These are phyloP conservation scores for Leishmania braziliensis DNA, from an alignment of 208 protist genomes.

Conservation along the genomic window DNA sequence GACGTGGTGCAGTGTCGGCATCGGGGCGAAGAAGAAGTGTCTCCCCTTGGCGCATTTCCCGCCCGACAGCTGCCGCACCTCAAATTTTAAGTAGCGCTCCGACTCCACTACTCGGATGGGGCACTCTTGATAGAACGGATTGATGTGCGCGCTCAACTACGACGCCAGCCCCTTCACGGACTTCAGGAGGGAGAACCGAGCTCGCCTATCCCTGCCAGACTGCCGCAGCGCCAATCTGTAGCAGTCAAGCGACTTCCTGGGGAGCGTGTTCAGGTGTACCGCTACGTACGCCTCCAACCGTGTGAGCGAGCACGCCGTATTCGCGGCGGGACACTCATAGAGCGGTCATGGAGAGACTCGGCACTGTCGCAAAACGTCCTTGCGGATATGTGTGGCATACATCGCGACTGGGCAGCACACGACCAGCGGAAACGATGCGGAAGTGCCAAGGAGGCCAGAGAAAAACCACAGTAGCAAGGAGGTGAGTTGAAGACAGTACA, in stretches of 20 bases:
- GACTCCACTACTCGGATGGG: slow-evolving; percentile 37
- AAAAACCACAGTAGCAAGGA: slow-evolving; percentile 14
- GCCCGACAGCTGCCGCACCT: slow-evolving; percentile 28
- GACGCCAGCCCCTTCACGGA: slow-evolving; percentile 37
- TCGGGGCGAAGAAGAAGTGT: slow-evolving; percentile 31
- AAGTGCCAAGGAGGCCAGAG: background rate
- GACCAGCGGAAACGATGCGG: background rate
- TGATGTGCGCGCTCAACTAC: slow-evolving; percentile 47
- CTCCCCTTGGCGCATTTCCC: slow-evolving; percentile 6
- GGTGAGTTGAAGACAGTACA: background rate
- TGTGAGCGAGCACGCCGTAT: slow-evolving; percentile 8
- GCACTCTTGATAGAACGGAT: slow-evolving; percentile 52
- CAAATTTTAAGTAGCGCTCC: slow-evolving; percentile 43
- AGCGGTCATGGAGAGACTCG: background rate
- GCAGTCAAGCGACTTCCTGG: slow-evolving; percentile 40
- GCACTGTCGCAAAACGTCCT: background rate
- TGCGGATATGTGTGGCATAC: background rate
- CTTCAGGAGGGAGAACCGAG: slow-evolving; percentile 31
- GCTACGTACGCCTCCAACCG: slow-evolving; percentile 40
- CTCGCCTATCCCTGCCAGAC: background rate
- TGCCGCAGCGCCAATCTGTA: slow-evolving; percentile 35
- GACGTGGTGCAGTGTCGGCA: slow-evolving; percentile 50
- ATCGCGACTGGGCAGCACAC: background rate
- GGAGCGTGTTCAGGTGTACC: slow-evolving; percentile 39
- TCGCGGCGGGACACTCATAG: background rate